These are phyloP conservation scores for Nicotiana rustica DNA, from an alignment of 305 asterid genomes.

Conservation along the genomic window DNA sequence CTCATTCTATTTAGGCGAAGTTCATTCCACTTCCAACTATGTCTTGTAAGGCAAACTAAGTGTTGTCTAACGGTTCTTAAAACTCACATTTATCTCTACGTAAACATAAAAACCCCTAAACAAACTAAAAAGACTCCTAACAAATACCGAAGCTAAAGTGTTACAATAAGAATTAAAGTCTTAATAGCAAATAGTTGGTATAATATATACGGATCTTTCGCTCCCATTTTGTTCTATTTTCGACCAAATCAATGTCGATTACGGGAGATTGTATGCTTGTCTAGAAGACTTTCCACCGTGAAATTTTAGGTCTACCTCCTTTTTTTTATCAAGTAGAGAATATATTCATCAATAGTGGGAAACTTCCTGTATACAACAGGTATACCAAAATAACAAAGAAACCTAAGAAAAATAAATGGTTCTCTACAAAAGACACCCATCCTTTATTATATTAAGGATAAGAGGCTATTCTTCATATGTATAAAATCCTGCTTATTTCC, in stretches of 20 bases:
- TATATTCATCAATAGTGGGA: not conserved
- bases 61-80: not conserved
- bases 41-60: not conserved
- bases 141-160: not conserved
- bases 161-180: not conserved
- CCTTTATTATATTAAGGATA: not conserved
- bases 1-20: not conserved
- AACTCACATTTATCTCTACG: not conserved
- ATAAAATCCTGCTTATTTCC: not conserved
- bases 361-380: not conserved
- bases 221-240: not conserved
- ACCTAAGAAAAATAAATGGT: not conserved
- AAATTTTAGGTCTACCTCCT: not conserved
- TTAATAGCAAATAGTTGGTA: not conserved
- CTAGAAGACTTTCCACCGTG: not conserved
- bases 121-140: not conserved
- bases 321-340: not conserved
- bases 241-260: not conserved
- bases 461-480: not conserved
- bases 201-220: not conserved
- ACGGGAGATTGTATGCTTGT: not conserved
- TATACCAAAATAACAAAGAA: not conserved
- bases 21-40: not conserved
- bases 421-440: not conserved
- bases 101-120: constrained; percentile 13